phyloP scores from a whole-genome alignment of 177 flowering plant species.

The Vitis hybrid region DNA sequence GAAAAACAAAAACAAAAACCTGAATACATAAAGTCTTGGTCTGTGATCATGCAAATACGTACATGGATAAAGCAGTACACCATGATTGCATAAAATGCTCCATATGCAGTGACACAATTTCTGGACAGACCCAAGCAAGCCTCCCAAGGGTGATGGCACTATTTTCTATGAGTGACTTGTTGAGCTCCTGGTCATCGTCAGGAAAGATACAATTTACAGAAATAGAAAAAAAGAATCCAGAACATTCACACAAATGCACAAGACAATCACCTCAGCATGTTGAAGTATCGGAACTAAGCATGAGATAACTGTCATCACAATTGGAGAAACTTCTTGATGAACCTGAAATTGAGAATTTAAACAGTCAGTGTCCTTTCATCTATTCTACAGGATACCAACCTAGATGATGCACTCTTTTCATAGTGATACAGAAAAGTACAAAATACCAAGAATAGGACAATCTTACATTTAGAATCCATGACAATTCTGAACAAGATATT shows the following conservation, averaged over 20 bases:
- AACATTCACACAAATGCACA: not conserved
- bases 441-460: too few species aligned
- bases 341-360: constrained; percentile 49
- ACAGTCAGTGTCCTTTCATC: not conserved
- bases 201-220: constrained; percentile 5
- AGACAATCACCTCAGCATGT: constrained; percentile 70
- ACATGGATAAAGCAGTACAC: constrained; percentile 89
- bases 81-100: constrained; percentile 97
- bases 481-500: too few species aligned
- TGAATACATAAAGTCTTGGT: too few species aligned
- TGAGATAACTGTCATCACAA: constrained; percentile 73
- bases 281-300: constrained; percentile 83
- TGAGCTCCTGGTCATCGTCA: constrained; percentile 64
- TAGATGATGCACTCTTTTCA: too few species aligned
- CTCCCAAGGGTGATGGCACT: constrained; percentile 97
- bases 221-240: not conserved
- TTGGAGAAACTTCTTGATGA: constrained; percentile 77
- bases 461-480: too few species aligned
- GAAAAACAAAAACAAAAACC: not conserved
- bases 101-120: constrained; percentile 91
- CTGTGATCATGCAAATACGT: constrained; percentile 21
- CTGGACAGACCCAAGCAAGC: constrained; percentile 96
- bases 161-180: constrained; percentile 91
- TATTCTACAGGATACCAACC: too few species aligned
- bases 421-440: too few species aligned